Conservation (phyloP, 371 early-diverging fungal genomes). For the Syncephalastrum racemosum region DNA sequence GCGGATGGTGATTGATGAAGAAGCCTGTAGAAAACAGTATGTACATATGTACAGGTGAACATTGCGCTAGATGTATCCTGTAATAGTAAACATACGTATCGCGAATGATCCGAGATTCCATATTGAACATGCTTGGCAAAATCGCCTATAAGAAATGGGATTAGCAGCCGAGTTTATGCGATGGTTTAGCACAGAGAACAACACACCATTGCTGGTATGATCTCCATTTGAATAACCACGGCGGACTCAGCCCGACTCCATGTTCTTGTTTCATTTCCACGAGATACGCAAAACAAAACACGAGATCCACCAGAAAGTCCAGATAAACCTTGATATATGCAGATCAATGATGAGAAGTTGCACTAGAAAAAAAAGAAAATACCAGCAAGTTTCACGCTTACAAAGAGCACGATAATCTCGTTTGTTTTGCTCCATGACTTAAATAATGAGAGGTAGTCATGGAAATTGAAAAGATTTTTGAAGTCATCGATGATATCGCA, state of each 20-base stretch:
- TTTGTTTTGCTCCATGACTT: slow-evolving; percentile 15
- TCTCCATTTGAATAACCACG: slow-evolving; percentile 39
- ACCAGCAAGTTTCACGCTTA: no score
- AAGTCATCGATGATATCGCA: background rate
- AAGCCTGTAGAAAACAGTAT: background rate
- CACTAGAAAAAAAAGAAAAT: no score
- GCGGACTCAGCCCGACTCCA: slow-evolving; percentile 26
- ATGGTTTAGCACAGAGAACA: background rate
- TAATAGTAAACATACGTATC: slow-evolving; percentile 13
- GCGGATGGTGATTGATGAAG: slow-evolving; percentile 1
- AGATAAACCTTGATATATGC: no score
- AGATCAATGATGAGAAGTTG: no score
- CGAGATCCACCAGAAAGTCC: slow-evolving; percentile 38
- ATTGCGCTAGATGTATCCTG: no score
- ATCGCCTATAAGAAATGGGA: slow-evolving; percentile 27
- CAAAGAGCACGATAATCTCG: no score
- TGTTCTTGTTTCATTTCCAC: slow-evolving; percentile 47
- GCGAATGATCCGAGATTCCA: slow-evolving; percentile 22
- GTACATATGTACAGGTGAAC: slow-evolving; percentile 7
- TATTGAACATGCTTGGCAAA: slow-evolving; percentile 31
- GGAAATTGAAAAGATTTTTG: slow-evolving; percentile 1
- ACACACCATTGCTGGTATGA: slow-evolving; percentile 7
- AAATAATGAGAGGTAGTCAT: background rate
- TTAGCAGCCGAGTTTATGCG: slow-evolving; percentile 8
- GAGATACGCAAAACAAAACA: slow-evolving; percentile 58